Percentiles rank a stretch among this genome's conserved stretches.
Conservation (phyloP, 495 filamentous ascomycete species). For the Hypoxylon crocopeplum region DNA sequence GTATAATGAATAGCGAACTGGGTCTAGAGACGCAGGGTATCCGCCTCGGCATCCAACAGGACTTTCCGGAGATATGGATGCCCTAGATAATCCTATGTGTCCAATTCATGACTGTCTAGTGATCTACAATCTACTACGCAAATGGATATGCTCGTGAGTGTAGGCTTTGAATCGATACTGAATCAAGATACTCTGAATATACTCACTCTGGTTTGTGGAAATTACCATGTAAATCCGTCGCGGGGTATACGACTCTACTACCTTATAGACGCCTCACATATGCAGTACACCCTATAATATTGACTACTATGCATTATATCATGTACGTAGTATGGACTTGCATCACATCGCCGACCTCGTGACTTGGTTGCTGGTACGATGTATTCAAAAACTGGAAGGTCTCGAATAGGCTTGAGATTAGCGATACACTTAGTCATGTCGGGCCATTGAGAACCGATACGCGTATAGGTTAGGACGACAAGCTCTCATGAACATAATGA, state of each 20-base stretch:
- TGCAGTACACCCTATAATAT: conserved; percentile 22
- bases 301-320: conserved; percentile 17
- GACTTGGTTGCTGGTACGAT: conserved; percentile 28
- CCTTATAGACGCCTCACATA: conserved; percentile 15
- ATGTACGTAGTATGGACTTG: conserved; percentile 25
- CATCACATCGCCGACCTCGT: conserved; percentile 31
- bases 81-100: too few relatives aligned
- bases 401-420: conserved; percentile 2
- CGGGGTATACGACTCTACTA: conserved; percentile 20
- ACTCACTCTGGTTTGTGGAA: conserved; percentile 17
- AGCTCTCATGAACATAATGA: conserved; percentile 27
- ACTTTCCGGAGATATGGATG: conserved; percentile 19
- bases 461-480: conserved; percentile 16
- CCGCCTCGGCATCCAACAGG: conserved; percentile 26
- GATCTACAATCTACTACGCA: too few relatives aligned
- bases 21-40: conserved; percentile 16
- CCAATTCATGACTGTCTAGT: too few relatives aligned
- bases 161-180: too few relatives aligned
- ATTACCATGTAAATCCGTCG: conserved; percentile 18
- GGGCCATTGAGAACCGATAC: conserved; percentile 34
- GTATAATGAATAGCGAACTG: conserved; percentile 29
- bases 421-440: conserved; percentile 18
- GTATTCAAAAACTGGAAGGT: conserved; percentile 2
- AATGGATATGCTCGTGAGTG: too few relatives aligned
- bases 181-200: too few relatives aligned